Evolutionary conservation across 208 protist species (phyloP).

Genomic region (Jaenimonas drosophilae): DNA sequence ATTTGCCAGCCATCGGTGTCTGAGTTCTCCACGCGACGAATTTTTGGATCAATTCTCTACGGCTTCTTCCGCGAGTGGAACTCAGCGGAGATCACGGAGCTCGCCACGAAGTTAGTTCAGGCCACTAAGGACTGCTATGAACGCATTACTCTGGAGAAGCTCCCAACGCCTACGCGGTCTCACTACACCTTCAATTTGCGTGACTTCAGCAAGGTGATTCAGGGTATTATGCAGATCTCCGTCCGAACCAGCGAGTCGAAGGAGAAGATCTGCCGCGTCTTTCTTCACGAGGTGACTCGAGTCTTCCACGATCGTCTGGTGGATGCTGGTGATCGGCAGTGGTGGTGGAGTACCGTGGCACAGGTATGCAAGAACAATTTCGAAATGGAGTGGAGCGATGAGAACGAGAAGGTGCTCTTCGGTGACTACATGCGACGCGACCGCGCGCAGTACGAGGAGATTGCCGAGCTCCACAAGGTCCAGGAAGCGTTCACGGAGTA

Average conservation of each 20-base stretch:
- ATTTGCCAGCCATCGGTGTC: constrained; percentile 91
- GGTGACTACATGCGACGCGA: constrained; percentile 92
- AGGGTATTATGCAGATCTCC: constrained; percentile 91
- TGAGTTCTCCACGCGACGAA: constrained; percentile 74
- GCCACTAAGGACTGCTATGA: constrained; percentile 94
- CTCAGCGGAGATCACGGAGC: constrained; percentile 20
- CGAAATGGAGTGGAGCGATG: constrained; percentile 46
- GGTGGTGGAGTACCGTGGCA: constrained; percentile 84
- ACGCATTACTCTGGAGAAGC: constrained; percentile 88
- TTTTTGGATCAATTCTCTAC: constrained; percentile 95
- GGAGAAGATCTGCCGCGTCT: constrained; percentile 72
- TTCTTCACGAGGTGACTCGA: constrained; percentile 93
- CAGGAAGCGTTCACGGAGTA: constrained; percentile 67
- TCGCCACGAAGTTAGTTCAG: constrained; percentile 76
- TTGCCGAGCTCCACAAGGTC: constrained; percentile 38
- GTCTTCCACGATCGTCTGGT: constrained; percentile 96
- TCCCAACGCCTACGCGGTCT: constrained; percentile 95
- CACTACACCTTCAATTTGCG: constrained; percentile 99
- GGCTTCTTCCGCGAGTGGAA: constrained; percentile 79
- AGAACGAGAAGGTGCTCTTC: constrained; percentile 72
- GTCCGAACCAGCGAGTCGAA: constrained; percentile 35
- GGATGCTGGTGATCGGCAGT: constrained; percentile 81
- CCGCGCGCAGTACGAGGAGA: constrained; percentile 67
- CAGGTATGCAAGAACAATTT: constrained; percentile 50
- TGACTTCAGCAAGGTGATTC: constrained; percentile 95